Conservation (phyloP, 1,139 yeast genomes). For the Candida gigantensis region DNA sequence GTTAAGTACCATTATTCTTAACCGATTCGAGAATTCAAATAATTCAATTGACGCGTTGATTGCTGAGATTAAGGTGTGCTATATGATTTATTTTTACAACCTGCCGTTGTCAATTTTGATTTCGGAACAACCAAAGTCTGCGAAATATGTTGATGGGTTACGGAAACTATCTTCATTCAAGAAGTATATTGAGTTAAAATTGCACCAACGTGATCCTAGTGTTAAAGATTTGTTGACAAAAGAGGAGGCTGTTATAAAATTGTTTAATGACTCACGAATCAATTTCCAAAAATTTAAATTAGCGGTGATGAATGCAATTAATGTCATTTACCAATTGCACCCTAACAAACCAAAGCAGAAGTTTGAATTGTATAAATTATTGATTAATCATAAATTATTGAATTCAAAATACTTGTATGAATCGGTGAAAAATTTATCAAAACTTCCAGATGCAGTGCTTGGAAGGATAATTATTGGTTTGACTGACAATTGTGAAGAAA, state of each 20-base stretch:
- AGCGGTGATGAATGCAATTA: constrained; percentile 25
- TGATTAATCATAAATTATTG: constrained; percentile 24
- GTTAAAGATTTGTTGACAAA: constrained; percentile 21
- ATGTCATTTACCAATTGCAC: constrained; percentile 23
- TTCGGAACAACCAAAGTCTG: constrained; percentile 12
- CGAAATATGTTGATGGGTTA: constrained; percentile 23
- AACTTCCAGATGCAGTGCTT: constrained; percentile 7
- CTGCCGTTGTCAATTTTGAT: constrained; percentile 59
- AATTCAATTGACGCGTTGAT: constrained; percentile 55
- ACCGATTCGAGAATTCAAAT: constrained; percentile 43
- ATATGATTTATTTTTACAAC: constrained; percentile 71
- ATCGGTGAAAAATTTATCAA: constrained; percentile 7
- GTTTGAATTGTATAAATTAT: constrained; percentile 34
- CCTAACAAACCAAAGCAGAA: constrained; percentile 20
- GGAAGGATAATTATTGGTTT: constrained; percentile 9
- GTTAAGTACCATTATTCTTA: constrained; percentile 37
- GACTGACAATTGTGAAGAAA: constrained; percentile 12
- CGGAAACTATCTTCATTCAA: constrained; percentile 43
- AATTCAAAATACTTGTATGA: constrained; percentile 20
- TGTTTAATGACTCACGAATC: constrained; percentile 21
- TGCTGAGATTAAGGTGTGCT: constrained; percentile 56
- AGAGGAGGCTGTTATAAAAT: constrained; percentile 19
- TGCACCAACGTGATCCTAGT: constrained; percentile 13
- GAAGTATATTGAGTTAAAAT: constrained; percentile 28
- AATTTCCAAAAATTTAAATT: constrained; percentile 26